phyloP scores from a whole-genome alignment of 441 rosid genomes.

The Mallotus repandus region DNA sequence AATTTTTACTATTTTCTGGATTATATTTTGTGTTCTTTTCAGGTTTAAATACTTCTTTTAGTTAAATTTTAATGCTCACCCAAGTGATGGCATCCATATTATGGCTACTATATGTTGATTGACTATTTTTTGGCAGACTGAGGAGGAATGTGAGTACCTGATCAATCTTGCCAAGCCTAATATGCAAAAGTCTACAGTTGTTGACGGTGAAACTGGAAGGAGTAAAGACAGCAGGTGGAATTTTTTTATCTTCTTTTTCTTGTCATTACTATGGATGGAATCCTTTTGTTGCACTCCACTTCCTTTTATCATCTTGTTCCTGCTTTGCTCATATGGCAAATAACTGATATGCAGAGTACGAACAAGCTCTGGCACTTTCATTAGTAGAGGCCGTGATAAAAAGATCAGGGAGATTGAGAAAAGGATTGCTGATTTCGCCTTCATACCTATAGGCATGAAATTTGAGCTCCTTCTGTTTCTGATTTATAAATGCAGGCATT shows the following conservation, averaged over 20 bases:
- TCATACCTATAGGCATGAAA: constrained; percentile 73
- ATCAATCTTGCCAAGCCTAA: constrained; percentile 76
- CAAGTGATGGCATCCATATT: no score
- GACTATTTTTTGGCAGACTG: constrained; percentile 44
- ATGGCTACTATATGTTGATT: not conserved
- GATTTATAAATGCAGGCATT: not conserved
- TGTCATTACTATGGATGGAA: not conserved
- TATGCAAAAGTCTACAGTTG: constrained; percentile 84
- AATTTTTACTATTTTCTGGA: no score
- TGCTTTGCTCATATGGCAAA: constrained; percentile 8
- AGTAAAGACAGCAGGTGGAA: constrained; percentile 82
- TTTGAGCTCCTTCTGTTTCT: constrained; percentile 12
- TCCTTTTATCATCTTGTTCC: not conserved
- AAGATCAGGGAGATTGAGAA: constrained; percentile 67
- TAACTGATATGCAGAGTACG: constrained; percentile 55
- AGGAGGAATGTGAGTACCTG: constrained; percentile 77
- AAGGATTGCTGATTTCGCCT: constrained; percentile 84
- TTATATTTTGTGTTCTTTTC: no score
- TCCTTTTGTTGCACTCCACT: not conserved
- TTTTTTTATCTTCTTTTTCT: not conserved
- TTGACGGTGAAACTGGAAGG: constrained; percentile 76
- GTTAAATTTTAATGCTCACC: no score
- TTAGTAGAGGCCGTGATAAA: constrained; percentile 72
- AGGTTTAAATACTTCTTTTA: no score
- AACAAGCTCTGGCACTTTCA: constrained; percentile 88